Conservation (phyloP, 306 rosid genomes). For the Albizia julibrissin region DNA sequence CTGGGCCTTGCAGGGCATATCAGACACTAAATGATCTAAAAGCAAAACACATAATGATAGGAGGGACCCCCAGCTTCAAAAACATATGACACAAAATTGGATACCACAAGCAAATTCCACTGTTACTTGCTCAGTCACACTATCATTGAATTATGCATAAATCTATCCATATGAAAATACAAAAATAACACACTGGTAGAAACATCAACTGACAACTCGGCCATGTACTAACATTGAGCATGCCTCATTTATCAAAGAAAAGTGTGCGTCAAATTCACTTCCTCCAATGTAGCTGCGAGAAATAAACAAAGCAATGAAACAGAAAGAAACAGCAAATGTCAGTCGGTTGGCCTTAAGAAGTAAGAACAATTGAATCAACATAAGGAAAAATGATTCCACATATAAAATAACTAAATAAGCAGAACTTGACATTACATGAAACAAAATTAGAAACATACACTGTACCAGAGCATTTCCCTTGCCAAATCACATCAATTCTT, state of each 20-base stretch:
- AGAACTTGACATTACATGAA: slow-evolving; percentile 8
- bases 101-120: slow-evolving; percentile 6
- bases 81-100: slow-evolving; percentile 21
- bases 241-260: slow-evolving; percentile 88
- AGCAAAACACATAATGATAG: slow-evolving; percentile 23
- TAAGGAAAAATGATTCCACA: background rate
- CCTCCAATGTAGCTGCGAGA: slow-evolving; percentile 92
- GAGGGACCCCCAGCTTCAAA: slow-evolving; percentile 18
- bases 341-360: background rate
- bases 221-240: slow-evolving; percentile 85
- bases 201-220: slow-evolving; percentile 25
- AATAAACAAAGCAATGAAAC: slow-evolving; percentile 19
- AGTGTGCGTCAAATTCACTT: slow-evolving; percentile 77
- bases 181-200: slow-evolving; percentile 16
- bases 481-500: slow-evolving; percentile 74
- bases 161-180: slow-evolving; percentile 7
- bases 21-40: slow-evolving; percentile 8
- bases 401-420: slow-evolving; percentile 1
- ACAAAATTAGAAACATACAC: slow-evolving; percentile 70
- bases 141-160: slow-evolving; percentile 24
- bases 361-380: slow-evolving; percentile 19
- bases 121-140: slow-evolving; percentile 23
- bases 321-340: background rate
- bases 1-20: slow-evolving; percentile 4
- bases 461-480: slow-evolving; percentile 99